phyloP scores from a whole-genome alignment of 1,284 basidiomycete species.

The Pascua guehoae region DNA sequence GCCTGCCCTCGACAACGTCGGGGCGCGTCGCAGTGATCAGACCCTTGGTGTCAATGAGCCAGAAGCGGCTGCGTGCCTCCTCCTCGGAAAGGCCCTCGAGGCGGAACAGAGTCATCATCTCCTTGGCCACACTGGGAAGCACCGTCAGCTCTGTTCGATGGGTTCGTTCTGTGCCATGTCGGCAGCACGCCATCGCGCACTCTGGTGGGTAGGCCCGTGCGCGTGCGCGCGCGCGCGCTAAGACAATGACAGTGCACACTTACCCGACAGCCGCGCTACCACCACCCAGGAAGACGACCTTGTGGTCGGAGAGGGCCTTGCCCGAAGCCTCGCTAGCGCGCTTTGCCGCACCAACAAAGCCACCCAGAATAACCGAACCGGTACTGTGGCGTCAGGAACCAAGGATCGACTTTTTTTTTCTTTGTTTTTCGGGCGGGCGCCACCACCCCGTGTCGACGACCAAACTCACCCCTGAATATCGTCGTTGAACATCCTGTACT shows the following conservation, averaged over 20 bases:
- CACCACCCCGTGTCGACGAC: no score
- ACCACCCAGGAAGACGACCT: conserved; percentile 74
- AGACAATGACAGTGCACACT: conserved; percentile 12
- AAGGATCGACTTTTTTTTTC: neutral
- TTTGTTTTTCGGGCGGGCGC: neutral
- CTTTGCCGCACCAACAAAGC: conserved; percentile 83
- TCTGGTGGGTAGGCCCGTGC: neutral
- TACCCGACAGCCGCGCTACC: conserved; percentile 42
- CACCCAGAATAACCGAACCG: conserved; percentile 84
- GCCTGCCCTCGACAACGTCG: conserved; percentile 55
- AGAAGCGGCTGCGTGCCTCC: conserved; percentile 75
- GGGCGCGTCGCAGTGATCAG: conserved; percentile 67
- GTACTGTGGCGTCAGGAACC: conserved; percentile 57
- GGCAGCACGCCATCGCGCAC: neutral
- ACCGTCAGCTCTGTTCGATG: no score
- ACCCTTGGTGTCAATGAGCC: conserved; percentile 77
- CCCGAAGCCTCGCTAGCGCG: conserved; percentile 69
- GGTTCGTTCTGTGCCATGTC: neutral
- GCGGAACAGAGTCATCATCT: conserved; percentile 84
- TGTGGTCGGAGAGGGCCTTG: conserved; percentile 66
- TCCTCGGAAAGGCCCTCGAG: conserved; percentile 67
- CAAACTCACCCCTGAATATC: conserved; percentile 62
- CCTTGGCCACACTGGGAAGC: conserved; percentile 68
- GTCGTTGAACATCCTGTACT: conserved; percentile 84
- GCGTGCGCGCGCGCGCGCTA: no score